phyloP scores from a whole-genome alignment of 192 early-diverging fungal genomes.

The Mortierella hygrophila region DNA sequence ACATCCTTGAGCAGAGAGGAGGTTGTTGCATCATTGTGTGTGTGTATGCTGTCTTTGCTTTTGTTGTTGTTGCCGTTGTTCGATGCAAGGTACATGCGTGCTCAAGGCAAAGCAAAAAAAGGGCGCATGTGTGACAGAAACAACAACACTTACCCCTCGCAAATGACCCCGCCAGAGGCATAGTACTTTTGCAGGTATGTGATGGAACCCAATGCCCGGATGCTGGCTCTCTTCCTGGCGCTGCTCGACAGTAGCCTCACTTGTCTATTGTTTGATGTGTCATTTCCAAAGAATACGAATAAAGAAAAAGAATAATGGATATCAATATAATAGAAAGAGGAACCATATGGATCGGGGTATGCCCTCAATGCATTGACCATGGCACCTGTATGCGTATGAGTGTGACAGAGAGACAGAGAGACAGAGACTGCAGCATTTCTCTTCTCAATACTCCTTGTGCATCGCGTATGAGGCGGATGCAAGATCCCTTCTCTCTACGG shows the following conservation, averaged over 20 bases:
- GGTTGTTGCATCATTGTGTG: not conserved
- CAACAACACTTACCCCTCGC: slow-evolving; percentile 58
- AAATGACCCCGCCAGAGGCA: slow-evolving; percentile 62
- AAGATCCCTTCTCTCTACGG: not conserved
- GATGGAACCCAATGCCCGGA: slow-evolving; percentile 68
- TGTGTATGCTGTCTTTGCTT: not conserved
- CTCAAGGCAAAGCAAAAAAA: not conserved
- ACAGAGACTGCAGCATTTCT: not conserved
- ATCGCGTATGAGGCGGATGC: not conserved
- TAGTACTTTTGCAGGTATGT: slow-evolving; percentile 69
- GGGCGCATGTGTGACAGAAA: not conserved
- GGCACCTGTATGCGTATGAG: not conserved
- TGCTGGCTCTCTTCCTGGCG: slow-evolving; percentile 61
- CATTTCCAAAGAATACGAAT: not conserved
- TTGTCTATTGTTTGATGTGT: slow-evolving; percentile 1
- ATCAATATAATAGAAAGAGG: not conserved
- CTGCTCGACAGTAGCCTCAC: slow-evolving; percentile 19
- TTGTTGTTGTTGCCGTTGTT: not conserved
- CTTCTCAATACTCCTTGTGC: not conserved
- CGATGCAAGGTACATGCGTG: not conserved
- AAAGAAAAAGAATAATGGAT: not conserved
- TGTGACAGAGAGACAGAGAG: not conserved
- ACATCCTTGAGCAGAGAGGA: not conserved
- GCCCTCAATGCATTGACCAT: not conserved
- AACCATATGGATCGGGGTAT: not conserved